phyloP scores from a whole-genome alignment of 208 protist genomes.

The Acanthamoeba healyi region DNA sequence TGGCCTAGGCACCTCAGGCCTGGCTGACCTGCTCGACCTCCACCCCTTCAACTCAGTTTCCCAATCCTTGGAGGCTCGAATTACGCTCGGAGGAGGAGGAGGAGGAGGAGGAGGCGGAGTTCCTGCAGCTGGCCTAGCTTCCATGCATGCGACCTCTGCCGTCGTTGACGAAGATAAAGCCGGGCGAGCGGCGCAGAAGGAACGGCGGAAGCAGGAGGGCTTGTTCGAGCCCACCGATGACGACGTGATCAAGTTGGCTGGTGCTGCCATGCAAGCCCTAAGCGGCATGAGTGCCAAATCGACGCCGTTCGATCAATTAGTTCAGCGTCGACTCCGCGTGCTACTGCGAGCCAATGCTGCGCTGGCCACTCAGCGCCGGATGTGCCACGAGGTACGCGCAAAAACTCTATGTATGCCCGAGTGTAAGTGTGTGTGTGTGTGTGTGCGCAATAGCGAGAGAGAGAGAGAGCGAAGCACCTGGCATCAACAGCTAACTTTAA shows the following conservation, averaged over 20 bases:
- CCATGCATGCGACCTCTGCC: background rate
- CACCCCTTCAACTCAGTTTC: background rate
- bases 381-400: background rate
- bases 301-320: constrained; percentile 17
- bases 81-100: background rate
- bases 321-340: background rate
- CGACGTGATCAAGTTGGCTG: background rate
- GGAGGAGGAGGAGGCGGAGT: background rate
- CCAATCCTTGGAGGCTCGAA: too few species aligned
- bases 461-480: too few species aligned
- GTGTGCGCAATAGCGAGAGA: too few species aligned
- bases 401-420: background rate
- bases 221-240: constrained; percentile 39
- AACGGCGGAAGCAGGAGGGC: background rate
- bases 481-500: too few species aligned
- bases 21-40: background rate
- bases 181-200: background rate
- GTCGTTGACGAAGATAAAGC: background rate
- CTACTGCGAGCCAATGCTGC: background rate
- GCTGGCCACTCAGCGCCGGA: background rate
- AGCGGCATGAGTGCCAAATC: constrained; percentile 13
- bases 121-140: too few species aligned
- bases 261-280: background rate
- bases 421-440: background rate
- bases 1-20: background rate